phyloP scores from a whole-genome alignment of 441 rosid genomes.

The Populus hybrid region DNA sequence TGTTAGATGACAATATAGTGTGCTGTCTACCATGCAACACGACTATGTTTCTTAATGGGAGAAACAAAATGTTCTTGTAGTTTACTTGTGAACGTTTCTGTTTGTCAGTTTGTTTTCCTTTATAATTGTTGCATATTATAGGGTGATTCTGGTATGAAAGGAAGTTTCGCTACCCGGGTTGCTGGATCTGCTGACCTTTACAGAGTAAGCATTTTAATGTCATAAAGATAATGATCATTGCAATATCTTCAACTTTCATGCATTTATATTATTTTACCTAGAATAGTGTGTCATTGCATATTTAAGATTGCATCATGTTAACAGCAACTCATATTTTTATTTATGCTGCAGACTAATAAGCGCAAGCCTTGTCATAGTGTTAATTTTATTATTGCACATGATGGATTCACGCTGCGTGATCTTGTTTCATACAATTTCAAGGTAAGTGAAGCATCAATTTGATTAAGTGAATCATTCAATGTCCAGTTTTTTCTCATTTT shows the following conservation, averaged over 20 bases:
- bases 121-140: constrained; percentile 22
- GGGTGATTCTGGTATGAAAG: constrained; percentile 96
- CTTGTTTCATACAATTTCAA: constrained; percentile 65
- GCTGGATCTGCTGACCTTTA: constrained; percentile 91
- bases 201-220: constrained; percentile 40
- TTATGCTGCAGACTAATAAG: constrained; percentile 58
- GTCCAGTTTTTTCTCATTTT: neutral
- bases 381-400: constrained; percentile 87
- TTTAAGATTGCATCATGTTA: neutral
- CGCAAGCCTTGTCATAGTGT: constrained; percentile 89
- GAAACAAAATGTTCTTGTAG: constrained; percentile 28
- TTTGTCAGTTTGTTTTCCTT: constrained; percentile 1
- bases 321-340: constrained; percentile 4
- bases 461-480: constrained; percentile 7
- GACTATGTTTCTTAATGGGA: constrained; percentile 16
- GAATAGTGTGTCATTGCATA: neutral
- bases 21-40: neutral
- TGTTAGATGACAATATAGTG: neutral
- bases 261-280: neutral
- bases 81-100: neutral
- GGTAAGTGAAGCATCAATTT: constrained; percentile 1
- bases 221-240: constrained; percentile 10
- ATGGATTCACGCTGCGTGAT: constrained; percentile 86
- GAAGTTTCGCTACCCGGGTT: constrained; percentile 80
- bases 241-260: neutral